Evolutionary conservation across 768 basidiomycete species (phyloP).

Genomic region (Lactarius sanguifluus): DNA sequence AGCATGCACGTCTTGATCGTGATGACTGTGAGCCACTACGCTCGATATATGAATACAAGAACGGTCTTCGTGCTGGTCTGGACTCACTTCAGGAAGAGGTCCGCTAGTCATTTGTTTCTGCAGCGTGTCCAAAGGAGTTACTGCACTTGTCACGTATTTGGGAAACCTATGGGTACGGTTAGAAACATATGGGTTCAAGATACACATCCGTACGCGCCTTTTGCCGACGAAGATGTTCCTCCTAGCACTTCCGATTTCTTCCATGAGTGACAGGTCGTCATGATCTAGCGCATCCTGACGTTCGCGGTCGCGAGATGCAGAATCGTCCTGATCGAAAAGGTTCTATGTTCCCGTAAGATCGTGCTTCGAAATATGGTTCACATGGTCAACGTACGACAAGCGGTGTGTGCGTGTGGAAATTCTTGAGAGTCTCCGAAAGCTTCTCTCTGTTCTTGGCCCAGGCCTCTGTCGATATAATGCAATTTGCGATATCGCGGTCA

Average conservation of each 20-base stretch:
- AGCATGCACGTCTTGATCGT: constrained; percentile 25
- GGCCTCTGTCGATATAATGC: constrained; percentile 1
- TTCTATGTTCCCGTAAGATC: background rate
- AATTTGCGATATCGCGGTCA: background rate
- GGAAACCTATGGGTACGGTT: constrained; percentile 11
- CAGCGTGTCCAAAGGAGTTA: constrained; percentile 6
- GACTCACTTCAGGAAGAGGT: constrained; percentile 1
- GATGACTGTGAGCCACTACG: constrained; percentile 16
- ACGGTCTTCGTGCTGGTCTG: background rate
- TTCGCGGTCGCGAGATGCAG: constrained; percentile 4
- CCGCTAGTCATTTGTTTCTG: background rate
- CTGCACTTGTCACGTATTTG: background rate
- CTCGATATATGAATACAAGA: constrained; percentile 1
- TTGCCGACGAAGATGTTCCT: background rate
- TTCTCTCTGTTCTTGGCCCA: constrained; percentile 20
- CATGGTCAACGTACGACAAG: constrained; percentile 10
- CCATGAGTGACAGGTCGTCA: constrained; percentile 17
- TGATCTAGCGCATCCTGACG: constrained; percentile 12
- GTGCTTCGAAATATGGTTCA: background rate
- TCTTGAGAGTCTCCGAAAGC: constrained; percentile 7
- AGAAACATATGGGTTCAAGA: background rate
- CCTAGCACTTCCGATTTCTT: constrained; percentile 7
- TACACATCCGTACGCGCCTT: background rate
- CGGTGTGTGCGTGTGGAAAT: background rate
- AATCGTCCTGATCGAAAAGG: constrained; percentile 3